A percentile compares a stretch with the other conserved stretches of the same genome.
phyloP scores from a whole-genome alignment of 2,329 filamentous ascomycete species.

The Microdochium trichocladiopsis region DNA sequence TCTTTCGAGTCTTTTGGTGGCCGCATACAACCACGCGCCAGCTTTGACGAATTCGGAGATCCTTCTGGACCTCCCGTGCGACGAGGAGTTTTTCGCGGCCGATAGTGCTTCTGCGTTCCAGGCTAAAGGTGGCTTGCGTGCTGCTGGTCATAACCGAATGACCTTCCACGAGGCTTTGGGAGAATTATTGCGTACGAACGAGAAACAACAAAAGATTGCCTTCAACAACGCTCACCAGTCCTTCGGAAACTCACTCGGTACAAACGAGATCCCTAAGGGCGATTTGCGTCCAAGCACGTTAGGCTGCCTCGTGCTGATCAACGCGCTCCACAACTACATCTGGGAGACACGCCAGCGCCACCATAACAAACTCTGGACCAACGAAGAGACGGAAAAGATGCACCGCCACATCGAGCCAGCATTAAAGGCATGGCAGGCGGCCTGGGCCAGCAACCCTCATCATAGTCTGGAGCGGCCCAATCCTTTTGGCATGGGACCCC shows the following conservation, averaged over 20 bases:
- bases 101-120: constrained; percentile 79
- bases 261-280: constrained; percentile 45
- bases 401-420: constrained; percentile 92
- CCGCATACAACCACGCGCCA: constrained; percentile 87
- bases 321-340: constrained; percentile 94
- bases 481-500: constrained; percentile 70
- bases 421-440: constrained; percentile 86
- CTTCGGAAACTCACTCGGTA: constrained; percentile 36
- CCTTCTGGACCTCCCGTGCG: constrained; percentile 79
- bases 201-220: constrained; percentile 49
- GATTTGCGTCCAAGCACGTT: constrained; percentile 82
- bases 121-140: constrained; percentile 64
- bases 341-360: constrained; percentile 95
- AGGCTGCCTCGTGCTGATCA: constrained; percentile 85
- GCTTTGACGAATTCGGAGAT: constrained; percentile 93
- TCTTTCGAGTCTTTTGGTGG: constrained; percentile 83
- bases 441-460: constrained; percentile 80
- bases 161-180: constrained; percentile 80
- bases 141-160: constrained; percentile 62
- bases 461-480: constrained; percentile 82
- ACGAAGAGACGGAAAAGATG: constrained; percentile 91
- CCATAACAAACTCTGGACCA: constrained; percentile 81
- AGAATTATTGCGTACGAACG: constrained; percentile 71
- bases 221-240: constrained; percentile 31
- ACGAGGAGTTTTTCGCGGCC: constrained; percentile 84